These are phyloP conservation scores for Suhomyces sp. DNA, from an alignment of 805 yeast genomes.

Conservation along the genomic window DNA sequence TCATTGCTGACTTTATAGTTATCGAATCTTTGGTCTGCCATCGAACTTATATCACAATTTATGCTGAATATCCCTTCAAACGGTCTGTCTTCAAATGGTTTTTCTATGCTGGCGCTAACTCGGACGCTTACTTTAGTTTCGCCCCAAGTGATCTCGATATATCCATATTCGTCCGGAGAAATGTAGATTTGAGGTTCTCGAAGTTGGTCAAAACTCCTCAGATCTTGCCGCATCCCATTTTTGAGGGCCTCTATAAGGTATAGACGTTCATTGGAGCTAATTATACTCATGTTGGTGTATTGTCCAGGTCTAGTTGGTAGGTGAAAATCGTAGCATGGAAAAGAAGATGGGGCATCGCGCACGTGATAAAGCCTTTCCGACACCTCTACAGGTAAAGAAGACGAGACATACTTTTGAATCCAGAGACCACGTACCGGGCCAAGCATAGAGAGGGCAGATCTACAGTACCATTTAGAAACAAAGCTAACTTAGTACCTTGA, in stretches of 20 bases:
- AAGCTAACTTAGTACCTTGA: too few species aligned
- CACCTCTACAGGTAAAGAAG: too few species aligned
- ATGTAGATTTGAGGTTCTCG: conserved; percentile 64
- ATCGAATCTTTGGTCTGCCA: conserved; percentile 87
- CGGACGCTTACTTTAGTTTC: conserved; percentile 65
- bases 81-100: conserved; percentile 88
- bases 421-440: too few species aligned
- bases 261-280: conserved; percentile 49
- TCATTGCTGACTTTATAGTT: conserved; percentile 69
- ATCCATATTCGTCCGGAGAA: conserved; percentile 71
- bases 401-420: too few species aligned
- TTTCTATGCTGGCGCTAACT: conserved; percentile 70
- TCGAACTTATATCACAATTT: conserved; percentile 80
- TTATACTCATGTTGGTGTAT: background rate
- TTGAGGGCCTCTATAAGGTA: conserved; percentile 64
- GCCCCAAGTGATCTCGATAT: conserved; percentile 76
- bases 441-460: too few species aligned
- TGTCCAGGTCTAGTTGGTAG: background rate
- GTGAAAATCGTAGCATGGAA: background rate
- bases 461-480: too few species aligned
- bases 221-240: conserved; percentile 63
- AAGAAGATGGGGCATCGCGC: background rate
- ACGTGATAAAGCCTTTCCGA: background rate
- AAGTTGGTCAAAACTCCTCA: conserved; percentile 60
- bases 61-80: conserved; percentile 88